Base-by-base conservation (phyloP, 2,329 filamentous ascomycete genomes). In the Didymella exigua region DNA sequence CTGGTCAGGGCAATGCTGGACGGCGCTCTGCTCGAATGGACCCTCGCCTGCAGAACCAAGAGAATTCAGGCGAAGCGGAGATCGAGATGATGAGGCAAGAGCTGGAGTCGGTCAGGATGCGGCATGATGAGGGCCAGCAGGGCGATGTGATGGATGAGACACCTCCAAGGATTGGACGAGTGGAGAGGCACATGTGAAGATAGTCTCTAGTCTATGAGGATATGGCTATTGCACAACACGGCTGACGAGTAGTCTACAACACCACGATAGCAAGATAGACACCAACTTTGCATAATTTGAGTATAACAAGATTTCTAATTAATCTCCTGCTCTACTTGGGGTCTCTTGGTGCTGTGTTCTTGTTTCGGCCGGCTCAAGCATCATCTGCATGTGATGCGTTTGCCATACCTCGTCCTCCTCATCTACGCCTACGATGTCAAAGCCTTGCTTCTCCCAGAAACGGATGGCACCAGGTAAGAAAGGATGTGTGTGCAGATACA, bases 101-200 rank as follows among this genome's bases (percentile, higher is more conserved):
- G 46, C 46, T 61, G 26, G 56, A 34, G 7, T 57, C 59, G 9
- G 58, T 61, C 5, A 49, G 60, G 7, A 57, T 64, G 45, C 56
- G 72, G 29, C 61, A 69, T 54, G 59, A 58, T 24, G 61, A 59
- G n/a, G 58, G 62, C 1, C 69, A 54, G 24, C 58, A 64, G 38
- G 54, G 53, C 34, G 64, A 63, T n/a, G 54, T 61, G 8, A 70
- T 75, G 66, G 69, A 75, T 56, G 71, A 74, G 54, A 76, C 73
- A 34, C 72, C 73, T 16, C 72, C 73, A 14, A 51, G 70, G n/a
- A 50, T 74, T 36, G 73, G 73, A 1, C 56, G 67, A 45, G 61
- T 74, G 36, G 73, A 76, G 58, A 63, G 70, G 43, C 52, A 49
- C 40, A 57, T 66, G 46, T 50, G 19, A 42, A 5, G 14, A 5